These are phyloP conservation scores for Fonsecaea nubica DNA, from an alignment of 2,329 filamentous ascomycete genomes.

Conservation along the genomic window DNA sequence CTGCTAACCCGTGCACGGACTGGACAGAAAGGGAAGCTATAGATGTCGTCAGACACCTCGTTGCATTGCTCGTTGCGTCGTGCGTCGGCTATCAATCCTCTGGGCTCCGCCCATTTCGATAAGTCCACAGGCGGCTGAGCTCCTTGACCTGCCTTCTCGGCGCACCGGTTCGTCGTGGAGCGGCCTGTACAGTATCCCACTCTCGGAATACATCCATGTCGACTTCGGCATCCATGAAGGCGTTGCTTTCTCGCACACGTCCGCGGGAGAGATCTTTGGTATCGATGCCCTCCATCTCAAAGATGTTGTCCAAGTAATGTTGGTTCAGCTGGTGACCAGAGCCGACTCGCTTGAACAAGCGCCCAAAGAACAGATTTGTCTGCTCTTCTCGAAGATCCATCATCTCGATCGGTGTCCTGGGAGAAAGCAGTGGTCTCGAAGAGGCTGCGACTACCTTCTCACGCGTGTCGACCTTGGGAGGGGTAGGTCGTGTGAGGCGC, in stretches of 20 bases:
- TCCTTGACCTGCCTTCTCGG: conserved; percentile 44
- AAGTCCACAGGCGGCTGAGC: conserved; percentile 50
- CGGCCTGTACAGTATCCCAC: conserved; percentile 35
- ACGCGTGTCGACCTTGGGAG: conserved; percentile 4
- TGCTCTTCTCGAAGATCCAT: conserved; percentile 33
- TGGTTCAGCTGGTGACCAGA: conserved; percentile 54
- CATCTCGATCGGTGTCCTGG: conserved; percentile 25
- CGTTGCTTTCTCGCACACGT: conserved; percentile 43
- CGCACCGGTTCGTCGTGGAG: conserved; percentile 15
- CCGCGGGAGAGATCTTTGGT: conserved; percentile 20
- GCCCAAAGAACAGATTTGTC: conserved; percentile 56
- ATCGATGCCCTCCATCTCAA: conserved; percentile 43
- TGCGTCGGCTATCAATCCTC: conserved; percentile 7
- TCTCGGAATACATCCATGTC: conserved; percentile 28
- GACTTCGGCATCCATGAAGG: conserved; percentile 47
- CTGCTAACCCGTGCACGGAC: background rate
- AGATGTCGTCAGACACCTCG: background rate
- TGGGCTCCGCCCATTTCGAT: conserved; percentile 48
- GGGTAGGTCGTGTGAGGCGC: background rate
- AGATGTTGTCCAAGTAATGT: conserved; percentile 54
- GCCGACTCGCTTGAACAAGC: conserved; percentile 54
- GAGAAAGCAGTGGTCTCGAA: conserved; percentile 3
- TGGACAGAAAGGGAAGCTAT: background rate
- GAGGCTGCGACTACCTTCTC: background rate
- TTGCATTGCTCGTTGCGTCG: background rate